Conservation (phyloP, 805 yeast genomes). For the Scheffersomyces ergatensis region DNA sequence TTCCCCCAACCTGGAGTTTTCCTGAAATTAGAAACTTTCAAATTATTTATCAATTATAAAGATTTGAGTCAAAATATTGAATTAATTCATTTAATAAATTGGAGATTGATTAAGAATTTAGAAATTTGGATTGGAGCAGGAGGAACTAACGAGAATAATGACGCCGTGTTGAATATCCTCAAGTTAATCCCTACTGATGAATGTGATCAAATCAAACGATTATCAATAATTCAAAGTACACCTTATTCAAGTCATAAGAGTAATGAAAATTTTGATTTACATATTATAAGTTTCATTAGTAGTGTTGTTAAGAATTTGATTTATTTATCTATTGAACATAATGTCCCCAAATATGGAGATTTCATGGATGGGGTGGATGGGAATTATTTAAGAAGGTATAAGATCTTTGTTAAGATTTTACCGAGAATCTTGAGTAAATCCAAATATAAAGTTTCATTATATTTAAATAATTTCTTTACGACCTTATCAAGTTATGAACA, state of each 20-base stretch:
- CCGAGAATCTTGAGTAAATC: conserved; percentile 33
- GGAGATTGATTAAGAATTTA: conserved; percentile 30
- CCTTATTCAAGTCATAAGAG: conserved; percentile 23
- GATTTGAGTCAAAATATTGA: conserved; percentile 6
- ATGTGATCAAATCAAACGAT: conserved; percentile 30
- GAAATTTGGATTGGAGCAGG: conserved; percentile 55
- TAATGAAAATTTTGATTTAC: conserved; percentile 46
- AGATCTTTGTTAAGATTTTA: conserved; percentile 45
- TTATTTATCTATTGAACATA: conserved; percentile 53
- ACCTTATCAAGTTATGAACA: conserved; percentile 68
- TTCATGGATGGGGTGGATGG: conserved; percentile 72
- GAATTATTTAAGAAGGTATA: conserved; percentile 59
- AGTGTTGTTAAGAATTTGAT: conserved; percentile 21
- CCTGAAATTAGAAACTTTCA: conserved; percentile 17
- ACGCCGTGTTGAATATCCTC: conserved; percentile 38
- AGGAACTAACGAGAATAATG: conserved; percentile 47
- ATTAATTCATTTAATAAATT: conserved; percentile 14
- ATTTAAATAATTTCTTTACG: conserved; percentile 60
- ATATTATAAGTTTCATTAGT: conserved; percentile 33
- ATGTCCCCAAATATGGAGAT: conserved; percentile 55
- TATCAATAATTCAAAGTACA: conserved; percentile 32
- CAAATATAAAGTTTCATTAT: conserved; percentile 34
- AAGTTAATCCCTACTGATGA: conserved; percentile 29
- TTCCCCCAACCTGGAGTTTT: conserved; percentile 1
- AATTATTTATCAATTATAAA: conserved; percentile 20